A percentile compares a stretch with the other conserved stretches of the same genome.
These are phyloP conservation scores for Hypomontagnella monticulosa DNA, from an alignment of 495 filamentous ascomycete genomes.

Conservation along the genomic window DNA sequence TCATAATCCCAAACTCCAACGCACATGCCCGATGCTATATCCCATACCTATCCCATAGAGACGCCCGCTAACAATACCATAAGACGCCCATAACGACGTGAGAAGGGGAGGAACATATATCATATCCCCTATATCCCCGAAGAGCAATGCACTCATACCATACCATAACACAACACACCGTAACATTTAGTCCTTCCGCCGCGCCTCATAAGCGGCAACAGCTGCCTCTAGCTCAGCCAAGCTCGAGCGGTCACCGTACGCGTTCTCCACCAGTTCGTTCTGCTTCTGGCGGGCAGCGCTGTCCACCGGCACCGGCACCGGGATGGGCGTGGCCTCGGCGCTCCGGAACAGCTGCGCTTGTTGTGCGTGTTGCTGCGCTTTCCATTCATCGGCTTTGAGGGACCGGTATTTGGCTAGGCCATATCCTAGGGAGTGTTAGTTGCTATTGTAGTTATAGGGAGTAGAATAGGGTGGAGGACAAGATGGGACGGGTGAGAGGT, in stretches of 20 bases:
- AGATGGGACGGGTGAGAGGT: no score
- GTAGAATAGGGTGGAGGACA: background rate
- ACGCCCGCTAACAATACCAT: constrained; percentile 22
- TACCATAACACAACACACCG: background rate
- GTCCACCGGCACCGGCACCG: constrained; percentile 38
- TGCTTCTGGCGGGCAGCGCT: constrained; percentile 28
- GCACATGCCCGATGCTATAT: background rate
- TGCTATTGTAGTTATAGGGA: background rate
- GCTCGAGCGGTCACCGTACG: constrained; percentile 68
- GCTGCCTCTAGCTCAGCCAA: constrained; percentile 67
- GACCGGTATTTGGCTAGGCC: constrained; percentile 50
- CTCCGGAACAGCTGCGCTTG: constrained; percentile 30
- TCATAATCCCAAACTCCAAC: constrained; percentile 11
- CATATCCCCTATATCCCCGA: background rate
- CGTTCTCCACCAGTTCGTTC: constrained; percentile 55
- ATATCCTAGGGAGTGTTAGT: constrained; percentile 44
- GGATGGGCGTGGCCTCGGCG: constrained; percentile 17
- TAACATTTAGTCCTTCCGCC: constrained; percentile 39
- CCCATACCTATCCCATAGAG: background rate
- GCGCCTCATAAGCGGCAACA: constrained; percentile 61
- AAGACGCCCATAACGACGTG: background rate
- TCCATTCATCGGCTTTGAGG: constrained; percentile 37
- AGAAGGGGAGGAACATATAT: background rate
- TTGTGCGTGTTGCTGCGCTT: constrained; percentile 28
- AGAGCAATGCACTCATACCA: no score